A percentile compares a stretch with the other conserved stretches of the same genome.
Conservation (phyloP, 805 yeast genomes). For the Yarrowia bubula region DNA sequence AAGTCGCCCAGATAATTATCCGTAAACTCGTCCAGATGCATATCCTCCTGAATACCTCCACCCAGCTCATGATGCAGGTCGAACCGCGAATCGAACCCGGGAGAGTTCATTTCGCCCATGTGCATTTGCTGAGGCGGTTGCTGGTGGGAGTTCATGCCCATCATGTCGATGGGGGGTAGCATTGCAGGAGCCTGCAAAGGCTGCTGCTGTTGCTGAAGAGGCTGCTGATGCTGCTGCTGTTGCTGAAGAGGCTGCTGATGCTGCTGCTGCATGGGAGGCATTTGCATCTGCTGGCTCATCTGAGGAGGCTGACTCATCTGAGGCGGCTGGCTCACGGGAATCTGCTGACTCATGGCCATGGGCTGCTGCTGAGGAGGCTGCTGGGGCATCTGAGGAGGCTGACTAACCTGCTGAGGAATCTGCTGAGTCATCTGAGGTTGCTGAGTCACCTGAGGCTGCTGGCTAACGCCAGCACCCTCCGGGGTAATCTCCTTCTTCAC, state of each 20-base stretch:
- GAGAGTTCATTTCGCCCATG: conserved; percentile 14
- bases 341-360: neutral
- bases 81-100: conserved; percentile 17
- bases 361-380: neutral
- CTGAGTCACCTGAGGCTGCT: neutral
- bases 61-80: conserved; percentile 21
- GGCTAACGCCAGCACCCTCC: neutral
- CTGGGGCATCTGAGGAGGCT: neutral
- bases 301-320: too few relatives aligned
- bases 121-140: neutral
- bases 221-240: neutral
- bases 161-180: conserved; percentile 2
- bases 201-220: neutral
- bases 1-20: conserved; percentile 23
- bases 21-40: conserved; percentile 26
- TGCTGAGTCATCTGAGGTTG: neutral
- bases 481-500: neutral
- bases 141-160: neutral
- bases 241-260: neutral
- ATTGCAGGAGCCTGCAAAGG: neutral
- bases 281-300: too few relatives aligned
- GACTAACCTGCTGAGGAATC: neutral
- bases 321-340: too few relatives aligned
- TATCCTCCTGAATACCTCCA: conserved; percentile 9
- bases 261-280: neutral